Evolutionary conservation across 495 filamentous ascomycete species (phyloP).

Genomic region (Oleoguttula mirabilis): DNA sequence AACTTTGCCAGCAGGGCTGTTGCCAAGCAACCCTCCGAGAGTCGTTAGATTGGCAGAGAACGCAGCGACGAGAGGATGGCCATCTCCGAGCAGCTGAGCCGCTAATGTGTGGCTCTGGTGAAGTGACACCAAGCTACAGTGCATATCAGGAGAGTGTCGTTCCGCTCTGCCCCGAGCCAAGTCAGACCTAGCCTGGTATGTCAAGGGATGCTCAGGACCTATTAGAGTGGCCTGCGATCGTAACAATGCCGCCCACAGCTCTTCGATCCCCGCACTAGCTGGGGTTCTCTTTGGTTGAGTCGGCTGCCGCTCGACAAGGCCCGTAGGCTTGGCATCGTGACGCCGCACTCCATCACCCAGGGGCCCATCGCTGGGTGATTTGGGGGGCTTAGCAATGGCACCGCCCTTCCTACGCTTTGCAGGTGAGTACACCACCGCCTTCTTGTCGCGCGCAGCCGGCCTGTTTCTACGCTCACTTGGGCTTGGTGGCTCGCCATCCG

Average conservation of each 20-base stretch:
- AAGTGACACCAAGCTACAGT: background rate
- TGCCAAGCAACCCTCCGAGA: background rate
- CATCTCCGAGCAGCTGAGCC: background rate
- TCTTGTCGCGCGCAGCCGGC: background rate
- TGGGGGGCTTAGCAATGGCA: background rate
- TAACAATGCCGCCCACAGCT: slow-evolving; percentile 2
- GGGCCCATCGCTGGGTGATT: background rate
- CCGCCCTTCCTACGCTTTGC: background rate
- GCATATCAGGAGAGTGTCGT: background rate
- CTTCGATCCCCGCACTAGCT: slow-evolving; percentile 3
- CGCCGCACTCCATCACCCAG: no score
- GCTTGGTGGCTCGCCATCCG: slow-evolving; percentile 12
- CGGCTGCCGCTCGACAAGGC: background rate
- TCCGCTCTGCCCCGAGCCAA: background rate
- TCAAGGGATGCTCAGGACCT: slow-evolving; percentile 9
- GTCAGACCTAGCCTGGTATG: slow-evolving; percentile 1
- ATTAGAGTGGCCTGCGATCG: background rate
- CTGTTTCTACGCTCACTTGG: background rate
- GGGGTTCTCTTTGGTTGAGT: background rate
- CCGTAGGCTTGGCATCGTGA: no score
- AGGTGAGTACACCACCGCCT: no score
- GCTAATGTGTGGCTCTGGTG: background rate
- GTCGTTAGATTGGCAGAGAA: background rate
- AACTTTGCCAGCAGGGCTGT: background rate
- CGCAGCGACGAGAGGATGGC: background rate